Percentiles rank a stretch among this genome's conserved stretches.
These are phyloP conservation scores for Hanseniaspora uvarum DNA, from an alignment of 1,139 yeast genomes.

Conservation along the genomic window DNA sequence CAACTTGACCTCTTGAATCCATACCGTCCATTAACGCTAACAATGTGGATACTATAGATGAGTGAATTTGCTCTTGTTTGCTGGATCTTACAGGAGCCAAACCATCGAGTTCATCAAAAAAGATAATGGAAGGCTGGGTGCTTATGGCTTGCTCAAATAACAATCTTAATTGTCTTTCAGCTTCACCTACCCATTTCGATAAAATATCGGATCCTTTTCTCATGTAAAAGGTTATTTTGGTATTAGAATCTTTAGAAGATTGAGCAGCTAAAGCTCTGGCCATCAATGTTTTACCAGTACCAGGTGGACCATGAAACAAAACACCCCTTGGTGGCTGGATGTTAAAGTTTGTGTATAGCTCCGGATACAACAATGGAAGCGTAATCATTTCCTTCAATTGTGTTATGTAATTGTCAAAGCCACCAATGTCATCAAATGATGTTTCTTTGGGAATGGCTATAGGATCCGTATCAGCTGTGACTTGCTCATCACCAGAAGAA, in stretches of 20 bases:
- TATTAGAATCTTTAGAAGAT: slow-evolving; percentile 63
- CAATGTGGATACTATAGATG: slow-evolving; percentile 88
- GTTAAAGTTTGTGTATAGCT: slow-evolving; percentile 76
- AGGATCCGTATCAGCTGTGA: slow-evolving; percentile 85
- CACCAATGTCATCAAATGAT: slow-evolving; percentile 86
- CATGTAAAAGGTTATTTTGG: slow-evolving; percentile 93
- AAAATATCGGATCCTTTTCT: slow-evolving; percentile 96
- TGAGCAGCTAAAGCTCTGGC: slow-evolving; percentile 96
- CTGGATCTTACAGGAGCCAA: slow-evolving; percentile 95
- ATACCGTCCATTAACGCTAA: slow-evolving; percentile 97
- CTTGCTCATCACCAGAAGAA: slow-evolving; percentile 53
- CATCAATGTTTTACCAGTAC: slow-evolving; percentile 97
- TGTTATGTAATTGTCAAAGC: slow-evolving; percentile 77
- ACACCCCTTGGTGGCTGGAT: slow-evolving; percentile 98
- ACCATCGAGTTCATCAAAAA: slow-evolving; percentile 96
- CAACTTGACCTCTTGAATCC: slow-evolving; percentile 95
- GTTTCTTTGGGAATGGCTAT: slow-evolving; percentile 87
- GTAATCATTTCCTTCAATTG: slow-evolving; percentile 97
- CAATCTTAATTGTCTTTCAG: slow-evolving; percentile 83
- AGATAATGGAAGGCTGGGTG: slow-evolving; percentile 90
- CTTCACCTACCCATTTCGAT: slow-evolving; percentile 99
- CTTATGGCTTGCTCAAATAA: slow-evolving; percentile 92
- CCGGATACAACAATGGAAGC: slow-evolving; percentile 85
- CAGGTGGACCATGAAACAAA: slow-evolving; percentile 97
- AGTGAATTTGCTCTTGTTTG: slow-evolving; percentile 95